Evolutionary conservation across 176 grass and related monocot genomes (phyloP), one percentile per base, ranked within the genome.

Genomic region (Ensete ventricosum): DNA sequence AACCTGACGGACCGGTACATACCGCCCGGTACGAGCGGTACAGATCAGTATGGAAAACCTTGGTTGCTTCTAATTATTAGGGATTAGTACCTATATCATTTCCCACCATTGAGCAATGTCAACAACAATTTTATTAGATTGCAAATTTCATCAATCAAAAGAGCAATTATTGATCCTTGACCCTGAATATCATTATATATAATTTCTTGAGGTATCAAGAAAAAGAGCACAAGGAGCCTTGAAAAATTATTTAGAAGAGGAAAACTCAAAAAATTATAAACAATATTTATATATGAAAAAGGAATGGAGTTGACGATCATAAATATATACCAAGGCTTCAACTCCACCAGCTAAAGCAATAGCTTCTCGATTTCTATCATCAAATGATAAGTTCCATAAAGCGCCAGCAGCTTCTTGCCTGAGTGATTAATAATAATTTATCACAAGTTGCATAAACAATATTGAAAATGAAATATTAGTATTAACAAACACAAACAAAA

Each of bases 381-480:
- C 95, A 77, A 99, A 99, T 57, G 95, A 99, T 55, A 99, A 83
- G 62, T 99, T 99, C 95, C 95, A 99, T 84, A 99, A 79, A 80
- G 91, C 90, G 79, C 95, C 91, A 80, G 95, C 90, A 85, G 88
- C 95, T 80, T 99, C 93, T 93, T 97, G 93, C 68, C 93, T 97
- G 77, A 54, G 82, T 81, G 51, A 81, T 58, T 60, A 50, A 34
- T 60, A 52, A 77, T 81, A 73, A 58, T 67, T 50, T 9, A 68
- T 62, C 19, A 52, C 43, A 54, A 8, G 50, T 69, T 26, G 13
- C 9, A 73, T 27, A 29, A 67, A 24, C 23, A 14, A 67, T 7
- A 34, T 24, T 14, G 23, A 67, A 67, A 60, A n/a, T 6, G n/a
- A n/a, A 14, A 60, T 60, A n/a, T 60, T 14, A 60, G 57, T 17